Percentiles rank a stretch among this genome's conserved stretches.
Conservation (phyloP, 768 basidiomycete species). For the Pulveroboletus sp. region DNA sequence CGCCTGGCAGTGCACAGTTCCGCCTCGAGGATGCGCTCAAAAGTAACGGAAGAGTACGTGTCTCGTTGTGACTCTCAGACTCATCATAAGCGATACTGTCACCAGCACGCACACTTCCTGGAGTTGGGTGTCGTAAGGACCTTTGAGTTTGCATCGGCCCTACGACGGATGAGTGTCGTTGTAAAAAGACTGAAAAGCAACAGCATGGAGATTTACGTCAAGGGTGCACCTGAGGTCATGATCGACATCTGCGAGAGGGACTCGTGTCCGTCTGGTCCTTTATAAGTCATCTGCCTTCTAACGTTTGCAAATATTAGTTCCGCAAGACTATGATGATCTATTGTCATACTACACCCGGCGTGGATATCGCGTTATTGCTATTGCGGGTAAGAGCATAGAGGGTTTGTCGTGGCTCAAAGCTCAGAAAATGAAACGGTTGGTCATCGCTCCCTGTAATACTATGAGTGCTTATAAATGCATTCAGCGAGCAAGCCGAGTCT, state of each 20-base stretch:
- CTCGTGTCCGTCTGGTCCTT: constrained; percentile 65
- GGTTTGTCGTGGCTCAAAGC: constrained; percentile 95
- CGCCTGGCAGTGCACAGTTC: constrained; percentile 90
- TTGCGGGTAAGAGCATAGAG: constrained; percentile 94
- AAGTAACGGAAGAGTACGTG: constrained; percentile 66
- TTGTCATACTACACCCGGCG: constrained; percentile 95
- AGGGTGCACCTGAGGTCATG: constrained; percentile 99
- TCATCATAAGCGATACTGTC: constrained; percentile 1
- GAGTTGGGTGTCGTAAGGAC: constrained; percentile 94
- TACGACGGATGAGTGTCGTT: constrained; percentile 95
- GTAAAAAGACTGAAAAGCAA: constrained; percentile 91
- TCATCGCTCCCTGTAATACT: constrained; percentile 2
- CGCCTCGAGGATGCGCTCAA: constrained; percentile 90
- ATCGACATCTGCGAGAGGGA: constrained; percentile 85
- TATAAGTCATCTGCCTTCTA: constrained; percentile 3
- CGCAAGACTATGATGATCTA: constrained; percentile 92
- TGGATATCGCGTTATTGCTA: constrained; percentile 96
- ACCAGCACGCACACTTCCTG: constrained; percentile 90
- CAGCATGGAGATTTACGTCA: constrained; percentile 98
- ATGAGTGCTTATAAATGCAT: constrained; percentile 1
- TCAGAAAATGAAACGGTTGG: constrained; percentile 89
- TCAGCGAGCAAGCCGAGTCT: constrained; percentile 91
- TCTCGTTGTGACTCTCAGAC: background rate
- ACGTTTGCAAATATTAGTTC: constrained; percentile 51
- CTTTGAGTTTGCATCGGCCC: constrained; percentile 92